Percentiles rank a stretch among this genome's conserved stretches.
These are phyloP conservation scores for Sphenostylis stenocarpa DNA, from an alignment of 306 rosid genomes.

Conservation along the genomic window DNA sequence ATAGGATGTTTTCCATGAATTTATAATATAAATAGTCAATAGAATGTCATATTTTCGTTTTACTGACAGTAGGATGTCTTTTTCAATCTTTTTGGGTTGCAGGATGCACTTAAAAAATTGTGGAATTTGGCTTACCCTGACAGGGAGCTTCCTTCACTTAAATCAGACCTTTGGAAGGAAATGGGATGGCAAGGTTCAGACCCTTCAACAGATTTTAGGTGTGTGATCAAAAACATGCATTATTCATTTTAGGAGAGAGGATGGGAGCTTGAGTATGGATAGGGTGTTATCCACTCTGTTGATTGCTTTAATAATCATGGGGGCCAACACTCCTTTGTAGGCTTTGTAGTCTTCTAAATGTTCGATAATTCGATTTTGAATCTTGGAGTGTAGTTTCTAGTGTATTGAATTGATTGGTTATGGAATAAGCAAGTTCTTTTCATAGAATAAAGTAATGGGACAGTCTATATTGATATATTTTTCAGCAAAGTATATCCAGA, in stretches of 20 bases:
- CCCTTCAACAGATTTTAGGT: conserved; percentile 99
- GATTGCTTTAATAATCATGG: neutral
- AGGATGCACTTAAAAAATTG: conserved; percentile 78
- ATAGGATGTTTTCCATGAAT: neutral
- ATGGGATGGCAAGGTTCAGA: conserved; percentile 99
- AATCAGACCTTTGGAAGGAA: conserved; percentile 94
- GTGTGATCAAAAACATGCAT: conserved; percentile 28
- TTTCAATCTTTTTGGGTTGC: conserved; percentile 30
- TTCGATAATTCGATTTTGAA: conserved; percentile 4
- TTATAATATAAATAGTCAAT: neutral
- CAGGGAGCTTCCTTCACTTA: conserved; percentile 79
- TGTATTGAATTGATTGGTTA: neutral
- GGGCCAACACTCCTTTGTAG: conserved; percentile 4
- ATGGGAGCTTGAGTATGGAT: conserved; percentile 1
- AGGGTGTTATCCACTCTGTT: conserved; percentile 27
- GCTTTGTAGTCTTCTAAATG: conserved; percentile 10
- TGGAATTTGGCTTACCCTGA: conserved; percentile 93
- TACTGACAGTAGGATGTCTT: neutral
- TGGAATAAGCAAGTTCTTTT: conserved; percentile 1
- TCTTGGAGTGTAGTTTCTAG: neutral
- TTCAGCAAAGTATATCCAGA: neutral
- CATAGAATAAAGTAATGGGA: neutral
- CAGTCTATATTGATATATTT: neutral
- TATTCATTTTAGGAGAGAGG: neutral
- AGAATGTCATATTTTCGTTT: conserved; percentile 1